phyloP scores from a whole-genome alignment of 2,329 filamentous ascomycete species.

The Cordyceps cateniannulata region DNA sequence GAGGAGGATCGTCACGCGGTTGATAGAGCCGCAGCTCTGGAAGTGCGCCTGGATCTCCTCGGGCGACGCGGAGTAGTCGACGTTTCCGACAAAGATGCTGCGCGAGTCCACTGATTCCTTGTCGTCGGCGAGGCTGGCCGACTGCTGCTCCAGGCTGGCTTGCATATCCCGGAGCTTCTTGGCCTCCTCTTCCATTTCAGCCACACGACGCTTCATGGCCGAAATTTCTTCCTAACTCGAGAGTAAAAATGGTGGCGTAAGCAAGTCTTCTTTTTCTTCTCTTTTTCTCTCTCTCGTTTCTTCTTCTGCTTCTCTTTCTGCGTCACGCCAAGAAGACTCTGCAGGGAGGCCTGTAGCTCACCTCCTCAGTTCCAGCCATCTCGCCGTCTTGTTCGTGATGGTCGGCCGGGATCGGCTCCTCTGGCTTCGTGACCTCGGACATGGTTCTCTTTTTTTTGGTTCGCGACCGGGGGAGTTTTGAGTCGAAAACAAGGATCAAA shows the following conservation, averaged over 20 bases:
- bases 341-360: conserved; percentile 9
- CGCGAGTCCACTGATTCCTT: conserved; percentile 93
- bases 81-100: conserved; percentile 97
- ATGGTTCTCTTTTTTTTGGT: neutral
- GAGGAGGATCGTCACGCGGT: conserved; percentile 91
- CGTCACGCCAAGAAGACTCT: neutral
- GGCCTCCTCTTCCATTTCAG: conserved; percentile 86
- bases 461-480: neutral
- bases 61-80: conserved; percentile 93
- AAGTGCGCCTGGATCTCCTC: conserved; percentile 99
- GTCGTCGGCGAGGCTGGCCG: conserved; percentile 77
- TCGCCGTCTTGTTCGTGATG: conserved; percentile 11
- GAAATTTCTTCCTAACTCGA: conserved; percentile 64
- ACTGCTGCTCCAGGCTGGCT: conserved; percentile 75
- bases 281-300: neutral
- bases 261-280: neutral
- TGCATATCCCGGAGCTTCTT: conserved; percentile 85
- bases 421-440: conserved; percentile 12
- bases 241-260: conserved; percentile 2
- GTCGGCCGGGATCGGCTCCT: conserved; percentile 12
- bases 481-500: neutral
- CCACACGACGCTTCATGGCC: conserved; percentile 79
- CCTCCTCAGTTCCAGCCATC: conserved; percentile 13
- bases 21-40: conserved; percentile 94
- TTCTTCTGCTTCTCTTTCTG: neutral